Evolutionary conservation across 306 rosid genomes (phyloP).

Genomic region (Trifolium repens): DNA sequence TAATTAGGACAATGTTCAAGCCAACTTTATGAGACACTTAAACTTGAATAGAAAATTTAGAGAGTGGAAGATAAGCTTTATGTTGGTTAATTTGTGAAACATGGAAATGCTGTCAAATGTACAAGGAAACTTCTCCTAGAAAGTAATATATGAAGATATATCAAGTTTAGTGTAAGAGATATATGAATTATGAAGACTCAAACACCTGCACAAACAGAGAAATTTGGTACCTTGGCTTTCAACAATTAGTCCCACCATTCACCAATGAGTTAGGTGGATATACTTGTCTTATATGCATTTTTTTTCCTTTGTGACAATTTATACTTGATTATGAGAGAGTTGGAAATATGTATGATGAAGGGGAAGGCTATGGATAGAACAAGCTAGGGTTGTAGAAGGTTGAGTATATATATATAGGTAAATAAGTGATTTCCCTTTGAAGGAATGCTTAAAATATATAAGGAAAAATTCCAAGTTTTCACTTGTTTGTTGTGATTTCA

Average conservation of each 20-base stretch:
- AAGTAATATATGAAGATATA: constrained; percentile 18
- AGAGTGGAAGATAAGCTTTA: neutral
- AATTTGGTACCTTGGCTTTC: constrained; percentile 40
- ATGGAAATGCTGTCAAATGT: too few relatives aligned
- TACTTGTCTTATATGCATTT: constrained; percentile 29
- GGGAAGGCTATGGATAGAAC: constrained; percentile 21
- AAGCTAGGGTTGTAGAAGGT: constrained; percentile 28
- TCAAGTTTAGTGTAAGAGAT: constrained; percentile 12
- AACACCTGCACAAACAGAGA: constrained; percentile 12
- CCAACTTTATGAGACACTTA: neutral
- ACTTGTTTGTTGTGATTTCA: constrained; percentile 58
- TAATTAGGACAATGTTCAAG: neutral
- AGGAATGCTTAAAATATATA: constrained; percentile 53
- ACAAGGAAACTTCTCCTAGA: neutral
- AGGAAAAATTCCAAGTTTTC: constrained; percentile 34
- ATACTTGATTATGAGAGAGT: constrained; percentile 34
- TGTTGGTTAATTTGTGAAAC: neutral
- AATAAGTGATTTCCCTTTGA: constrained; percentile 56
- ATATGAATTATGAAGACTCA: neutral
- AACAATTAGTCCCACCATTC: constrained; percentile 4
- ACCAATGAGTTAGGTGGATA: constrained; percentile 6
- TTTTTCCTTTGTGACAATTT: constrained; percentile 17
- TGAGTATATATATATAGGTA: constrained; percentile 19
- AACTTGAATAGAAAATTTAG: neutral
- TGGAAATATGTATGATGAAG: constrained; percentile 37